A percentile compares a stretch with the other conserved stretches of the same genome.
Conservation (phyloP, 306 rosid genomes). For the Styphnolobium japonicum region DNA sequence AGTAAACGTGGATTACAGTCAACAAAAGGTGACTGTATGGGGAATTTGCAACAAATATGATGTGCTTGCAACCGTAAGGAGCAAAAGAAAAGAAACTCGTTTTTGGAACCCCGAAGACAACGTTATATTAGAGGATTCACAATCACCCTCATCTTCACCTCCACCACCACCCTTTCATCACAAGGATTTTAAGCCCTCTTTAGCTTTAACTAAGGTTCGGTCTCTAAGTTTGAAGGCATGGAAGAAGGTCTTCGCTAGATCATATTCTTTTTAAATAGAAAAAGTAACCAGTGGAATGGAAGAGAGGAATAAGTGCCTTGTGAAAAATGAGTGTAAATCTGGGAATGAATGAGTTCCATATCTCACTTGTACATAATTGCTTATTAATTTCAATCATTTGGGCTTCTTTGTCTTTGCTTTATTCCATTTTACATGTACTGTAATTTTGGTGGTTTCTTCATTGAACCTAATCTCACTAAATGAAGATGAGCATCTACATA, state of each 20-base stretch:
- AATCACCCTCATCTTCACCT: slow-evolving; percentile 24
- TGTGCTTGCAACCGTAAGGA: slow-evolving; percentile 55
- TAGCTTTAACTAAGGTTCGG: slow-evolving; percentile 58
- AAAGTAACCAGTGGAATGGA: background rate
- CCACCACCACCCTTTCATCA: slow-evolving; percentile 26
- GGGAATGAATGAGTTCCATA: background rate
- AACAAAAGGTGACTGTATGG: slow-evolving; percentile 89
- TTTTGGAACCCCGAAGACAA: slow-evolving; percentile 76
- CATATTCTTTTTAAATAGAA: slow-evolving; percentile 50
- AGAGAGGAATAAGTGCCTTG: background rate
- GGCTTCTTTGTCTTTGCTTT: too few species aligned
- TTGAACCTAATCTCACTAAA: background rate
- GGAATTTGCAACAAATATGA: slow-evolving; percentile 90
- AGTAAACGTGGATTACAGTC: slow-evolving; percentile 58
- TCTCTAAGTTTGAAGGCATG: slow-evolving; percentile 74
- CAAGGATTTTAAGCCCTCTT: slow-evolving; percentile 37
- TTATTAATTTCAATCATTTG: slow-evolving; percentile 24
- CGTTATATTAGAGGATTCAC: slow-evolving; percentile 28
- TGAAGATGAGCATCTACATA: background rate
- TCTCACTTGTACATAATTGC: slow-evolving; percentile 26
- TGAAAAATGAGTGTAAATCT: slow-evolving; percentile 25
- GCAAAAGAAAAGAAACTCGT: slow-evolving; percentile 77
- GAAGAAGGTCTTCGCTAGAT: slow-evolving; percentile 65
- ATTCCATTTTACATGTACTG: slow-evolving; percentile 10
- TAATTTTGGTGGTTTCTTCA: background rate